phyloP scores from a whole-genome alignment of 495 filamentous ascomycete genomes.

The Terfezia boudieri region DNA sequence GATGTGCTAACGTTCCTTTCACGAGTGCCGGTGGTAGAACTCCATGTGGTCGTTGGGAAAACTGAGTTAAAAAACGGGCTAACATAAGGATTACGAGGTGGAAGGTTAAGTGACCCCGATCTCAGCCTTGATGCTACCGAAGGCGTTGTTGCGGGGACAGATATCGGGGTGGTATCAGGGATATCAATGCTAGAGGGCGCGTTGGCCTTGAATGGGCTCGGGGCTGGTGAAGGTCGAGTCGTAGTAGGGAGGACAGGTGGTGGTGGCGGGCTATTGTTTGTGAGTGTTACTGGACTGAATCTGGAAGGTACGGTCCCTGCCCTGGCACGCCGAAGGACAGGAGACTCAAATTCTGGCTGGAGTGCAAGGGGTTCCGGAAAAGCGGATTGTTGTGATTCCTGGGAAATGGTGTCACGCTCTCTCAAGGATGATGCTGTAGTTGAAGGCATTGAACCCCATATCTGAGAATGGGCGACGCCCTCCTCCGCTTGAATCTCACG shows the following conservation, averaged over 20 bases:
- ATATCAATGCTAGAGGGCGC: constrained; percentile 50
- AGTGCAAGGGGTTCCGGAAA: constrained; percentile 71
- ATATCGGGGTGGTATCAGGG: constrained; percentile 25
- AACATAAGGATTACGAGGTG: constrained; percentile 54
- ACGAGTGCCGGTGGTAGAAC: constrained; percentile 46
- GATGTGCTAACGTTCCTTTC: constrained; percentile 49
- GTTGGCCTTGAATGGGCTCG: constrained; percentile 68
- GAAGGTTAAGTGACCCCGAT: constrained; percentile 64
- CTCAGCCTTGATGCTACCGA: constrained; percentile 58
- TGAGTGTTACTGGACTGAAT: constrained; percentile 50
- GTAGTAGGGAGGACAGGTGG: constrained; percentile 45
- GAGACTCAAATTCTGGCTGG: constrained; percentile 35
- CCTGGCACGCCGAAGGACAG: constrained; percentile 44
- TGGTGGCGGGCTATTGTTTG: constrained; percentile 34
- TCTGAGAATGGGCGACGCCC: constrained; percentile 49
- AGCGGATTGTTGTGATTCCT: constrained; percentile 84
- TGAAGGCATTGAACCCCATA: constrained; percentile 76
- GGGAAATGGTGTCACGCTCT: constrained; percentile 52
- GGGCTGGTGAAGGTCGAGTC: constrained; percentile 70
- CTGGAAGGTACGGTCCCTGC: constrained; percentile 93
- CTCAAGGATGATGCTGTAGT: constrained; percentile 87
- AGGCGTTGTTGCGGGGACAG: constrained; percentile 35
- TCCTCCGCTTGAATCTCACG: constrained; percentile 96
- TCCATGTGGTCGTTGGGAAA: constrained; percentile 54
- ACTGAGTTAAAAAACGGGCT: constrained; percentile 64